Conservation (phyloP, 306 rosid species). For the Gillenia trifoliata region DNA sequence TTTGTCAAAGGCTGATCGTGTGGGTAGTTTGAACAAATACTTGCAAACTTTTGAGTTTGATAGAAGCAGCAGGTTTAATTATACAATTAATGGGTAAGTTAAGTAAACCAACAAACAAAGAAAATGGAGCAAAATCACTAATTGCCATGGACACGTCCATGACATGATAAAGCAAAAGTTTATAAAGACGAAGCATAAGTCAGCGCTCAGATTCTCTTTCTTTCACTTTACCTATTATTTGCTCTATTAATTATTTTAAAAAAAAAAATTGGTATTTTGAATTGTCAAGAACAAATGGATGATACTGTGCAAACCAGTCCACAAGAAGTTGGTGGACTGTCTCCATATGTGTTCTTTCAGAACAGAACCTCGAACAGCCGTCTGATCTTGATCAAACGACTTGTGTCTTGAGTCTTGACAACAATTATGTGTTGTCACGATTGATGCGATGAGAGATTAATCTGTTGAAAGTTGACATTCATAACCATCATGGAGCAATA, state of each 20-base stretch:
- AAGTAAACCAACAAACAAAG: slow-evolving; percentile 20
- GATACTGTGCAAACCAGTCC: not conserved
- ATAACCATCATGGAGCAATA: not conserved
- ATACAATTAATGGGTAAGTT: not conserved
- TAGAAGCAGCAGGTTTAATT: slow-evolving; percentile 14
- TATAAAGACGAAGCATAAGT: slow-evolving; percentile 37
- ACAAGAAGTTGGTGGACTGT: not conserved
- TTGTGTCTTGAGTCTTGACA: not conserved
- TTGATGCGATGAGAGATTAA: not conserved
- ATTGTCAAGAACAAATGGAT: not conserved
- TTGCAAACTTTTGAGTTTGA: slow-evolving; percentile 39
- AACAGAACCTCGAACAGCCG: not conserved
- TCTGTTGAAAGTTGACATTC: slow-evolving; percentile 30
- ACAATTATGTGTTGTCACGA: not conserved
- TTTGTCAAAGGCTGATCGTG: slow-evolving; percentile 24
- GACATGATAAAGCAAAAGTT: slow-evolving; percentile 28
- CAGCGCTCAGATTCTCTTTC: slow-evolving; percentile 53
- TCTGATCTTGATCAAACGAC: slow-evolving; percentile 9
- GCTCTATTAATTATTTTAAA: not conserved
- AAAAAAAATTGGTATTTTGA: not conserved
- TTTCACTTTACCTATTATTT: slow-evolving; percentile 14
- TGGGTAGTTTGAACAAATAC: slow-evolving; percentile 21
- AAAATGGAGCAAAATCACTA: slow-evolving; percentile 32
- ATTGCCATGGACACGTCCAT: slow-evolving; percentile 35
- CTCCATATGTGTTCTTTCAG: not conserved